Base-by-base conservation (phyloP, 1,284 basidiomycete genomes). In the Rhodotorula mucilaginosa region DNA sequence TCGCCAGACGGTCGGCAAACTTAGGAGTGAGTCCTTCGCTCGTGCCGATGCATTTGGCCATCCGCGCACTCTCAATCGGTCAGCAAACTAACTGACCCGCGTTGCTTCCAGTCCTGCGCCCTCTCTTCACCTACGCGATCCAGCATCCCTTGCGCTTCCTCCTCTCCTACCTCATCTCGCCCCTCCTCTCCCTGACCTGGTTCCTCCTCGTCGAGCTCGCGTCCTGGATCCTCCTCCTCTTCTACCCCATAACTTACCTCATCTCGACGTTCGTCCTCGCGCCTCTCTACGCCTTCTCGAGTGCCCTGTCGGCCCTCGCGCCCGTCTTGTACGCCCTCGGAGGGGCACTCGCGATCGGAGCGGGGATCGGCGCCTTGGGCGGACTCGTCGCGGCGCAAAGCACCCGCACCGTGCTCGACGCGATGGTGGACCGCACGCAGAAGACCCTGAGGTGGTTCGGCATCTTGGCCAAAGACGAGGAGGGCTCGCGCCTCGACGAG, bases 131-230 rank as follows among this genome's bases (percentile, higher is more conserved):
- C 47, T 70, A 65, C 59, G 69, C 69, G 6, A 26, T 73, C 16
- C 66, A 70, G 39, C 72, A 73, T 26, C 72, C 72, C 1, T 10
- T 73, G 51, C 72, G 72, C 46, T 73, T 73, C 69, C 54, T 68
- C 56, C 49, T 56, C 31, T 39, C 49, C 44, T 72, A 57, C 61
- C 15, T 56, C 49, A 34, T 72, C 46, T 23, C 64, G 10, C 70
- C 70, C 1, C 29, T 69, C 44, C 51, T 62, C 5, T 29, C 39
- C 34, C 48, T 61, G 64, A 18, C 63, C 52, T n/a, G 51, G 44
- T 67, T 49, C 47, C 52, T 71, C 64, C 26, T 68, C 39, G 1
- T 48, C n/a, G 23, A 51, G 2, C 26, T 68, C 61, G 2, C 57
- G 31, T 12, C 57, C 18, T 8, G 62, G 48, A 16, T 56, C 19